Evolutionary conservation across 768 basidiomycete genomes (phyloP).

Genomic region (Russula griseocarnosa): DNA sequence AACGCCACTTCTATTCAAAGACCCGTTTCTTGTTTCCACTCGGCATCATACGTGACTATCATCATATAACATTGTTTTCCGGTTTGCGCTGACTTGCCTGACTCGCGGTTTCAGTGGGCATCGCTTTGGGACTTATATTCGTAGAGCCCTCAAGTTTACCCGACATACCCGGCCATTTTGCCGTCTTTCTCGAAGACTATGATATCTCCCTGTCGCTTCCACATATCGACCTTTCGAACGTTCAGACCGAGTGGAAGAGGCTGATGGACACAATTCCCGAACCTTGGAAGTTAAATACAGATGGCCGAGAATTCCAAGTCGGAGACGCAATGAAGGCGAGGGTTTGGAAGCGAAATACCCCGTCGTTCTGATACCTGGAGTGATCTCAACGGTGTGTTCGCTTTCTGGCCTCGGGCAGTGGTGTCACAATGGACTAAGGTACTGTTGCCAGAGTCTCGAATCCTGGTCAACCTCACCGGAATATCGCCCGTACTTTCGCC

Average conservation of each 20-base stretch:
- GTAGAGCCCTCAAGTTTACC: slow-evolving; percentile 64
- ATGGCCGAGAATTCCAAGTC: slow-evolving; percentile 76
- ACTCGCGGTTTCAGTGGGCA: slow-evolving; percentile 49
- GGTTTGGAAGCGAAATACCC: slow-evolving; percentile 71
- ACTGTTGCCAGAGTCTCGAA: slow-evolving; percentile 60
- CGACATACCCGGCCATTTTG: slow-evolving; percentile 63
- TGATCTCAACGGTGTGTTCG: slow-evolving; percentile 72
- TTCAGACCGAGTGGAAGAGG: slow-evolving; percentile 69
- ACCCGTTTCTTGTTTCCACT: slow-evolving; percentile 67
- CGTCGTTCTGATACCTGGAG: slow-evolving; percentile 82
- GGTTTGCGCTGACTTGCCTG: neutral
- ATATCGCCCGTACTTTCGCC: slow-evolving; percentile 86
- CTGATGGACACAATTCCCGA: slow-evolving; percentile 69
- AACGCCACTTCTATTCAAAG: slow-evolving; percentile 29
- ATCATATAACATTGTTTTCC: slow-evolving; percentile 2
- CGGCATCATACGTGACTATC: slow-evolving; percentile 55
- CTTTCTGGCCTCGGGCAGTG: no score
- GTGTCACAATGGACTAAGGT: neutral
- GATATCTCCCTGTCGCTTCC: slow-evolving; percentile 65
- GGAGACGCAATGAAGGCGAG: slow-evolving; percentile 63
- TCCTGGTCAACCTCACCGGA: slow-evolving; percentile 90
- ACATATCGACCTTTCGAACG: slow-evolving; percentile 60
- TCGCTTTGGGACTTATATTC: slow-evolving; percentile 57
- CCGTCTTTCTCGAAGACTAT: slow-evolving; percentile 64
- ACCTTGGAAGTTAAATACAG: slow-evolving; percentile 74